Percentiles rank a stretch among this genome's conserved stretches.
Conservation (phyloP, 106 monocot genomes). For the Acorus gramineus region DNA sequence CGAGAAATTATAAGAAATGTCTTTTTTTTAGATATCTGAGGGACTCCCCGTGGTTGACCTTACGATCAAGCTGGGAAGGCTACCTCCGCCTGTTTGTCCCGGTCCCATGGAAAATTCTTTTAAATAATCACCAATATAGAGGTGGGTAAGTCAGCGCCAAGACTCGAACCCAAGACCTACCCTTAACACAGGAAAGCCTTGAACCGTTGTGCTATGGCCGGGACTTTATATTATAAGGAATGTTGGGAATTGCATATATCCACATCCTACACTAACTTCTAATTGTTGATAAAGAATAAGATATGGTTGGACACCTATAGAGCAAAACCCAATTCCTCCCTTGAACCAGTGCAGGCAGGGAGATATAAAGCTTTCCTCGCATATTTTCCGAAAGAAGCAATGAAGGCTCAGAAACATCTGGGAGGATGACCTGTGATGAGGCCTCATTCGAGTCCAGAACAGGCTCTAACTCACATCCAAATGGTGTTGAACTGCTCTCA, state of each 20-base stretch:
- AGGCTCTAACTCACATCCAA: constrained; percentile 26
- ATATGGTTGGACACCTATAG: constrained; percentile 50
- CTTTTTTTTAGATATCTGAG: no score
- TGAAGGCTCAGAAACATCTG: constrained; percentile 86
- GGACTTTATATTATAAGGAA: no score
- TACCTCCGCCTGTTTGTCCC: no score
- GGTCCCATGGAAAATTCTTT: no score
- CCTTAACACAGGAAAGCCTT: no score
- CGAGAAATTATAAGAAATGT: neutral
- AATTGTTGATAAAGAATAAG: constrained; percentile 1
- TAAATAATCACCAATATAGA: no score
- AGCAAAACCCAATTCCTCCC: constrained; percentile 87
- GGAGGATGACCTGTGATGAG: constrained; percentile 18
- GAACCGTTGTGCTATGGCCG: no score
- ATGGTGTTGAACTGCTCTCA: constrained; percentile 11
- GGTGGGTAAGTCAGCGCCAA: no score
- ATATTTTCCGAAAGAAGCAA: constrained; percentile 66
- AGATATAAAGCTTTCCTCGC: constrained; percentile 53
- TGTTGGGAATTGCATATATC: no score
- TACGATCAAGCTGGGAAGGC: no score
- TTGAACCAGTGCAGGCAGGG: constrained; percentile 61
- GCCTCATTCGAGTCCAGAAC: constrained; percentile 16
- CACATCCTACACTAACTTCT: neutral
- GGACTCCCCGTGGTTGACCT: no score
- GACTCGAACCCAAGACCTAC: no score